Conservation (phyloP, 1,139 yeast species). For the Pichia sp. region DNA sequence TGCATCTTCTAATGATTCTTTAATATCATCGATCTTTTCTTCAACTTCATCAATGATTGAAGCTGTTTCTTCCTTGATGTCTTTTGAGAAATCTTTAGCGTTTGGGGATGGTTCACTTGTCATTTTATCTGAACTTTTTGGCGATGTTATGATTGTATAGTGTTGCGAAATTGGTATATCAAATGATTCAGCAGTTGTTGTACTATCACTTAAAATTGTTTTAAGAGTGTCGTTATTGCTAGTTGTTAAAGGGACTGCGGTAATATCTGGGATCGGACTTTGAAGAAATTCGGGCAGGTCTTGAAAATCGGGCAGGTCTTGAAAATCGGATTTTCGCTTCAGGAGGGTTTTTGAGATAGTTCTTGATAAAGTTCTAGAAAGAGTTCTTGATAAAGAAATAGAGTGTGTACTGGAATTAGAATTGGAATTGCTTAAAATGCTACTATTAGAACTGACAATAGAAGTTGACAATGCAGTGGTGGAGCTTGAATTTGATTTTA, state of each 20-base stretch:
- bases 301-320: neutral
- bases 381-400: neutral
- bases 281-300: neutral
- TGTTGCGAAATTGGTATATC: slow-evolving; percentile 7
- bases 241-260: slow-evolving; percentile 2
- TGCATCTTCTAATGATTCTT: neutral
- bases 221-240: slow-evolving; percentile 9
- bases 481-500: neutral
- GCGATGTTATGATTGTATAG: neutral
- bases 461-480: neutral
- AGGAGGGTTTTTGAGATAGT: neutral
- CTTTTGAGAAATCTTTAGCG: neutral
- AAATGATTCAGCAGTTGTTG: slow-evolving; percentile 1
- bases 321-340: no score
- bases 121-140: neutral
- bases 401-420: neutral
- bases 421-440: neutral
- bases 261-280: no score
- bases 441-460: neutral
- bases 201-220: slow-evolving; percentile 4
- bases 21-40: neutral
- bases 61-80: neutral
- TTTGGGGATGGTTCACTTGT: neutral
- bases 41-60: no score
- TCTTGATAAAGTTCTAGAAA: neutral